Conservation (phyloP, 148 eudicot genomes). For the Pouteria glomerata region DNA sequence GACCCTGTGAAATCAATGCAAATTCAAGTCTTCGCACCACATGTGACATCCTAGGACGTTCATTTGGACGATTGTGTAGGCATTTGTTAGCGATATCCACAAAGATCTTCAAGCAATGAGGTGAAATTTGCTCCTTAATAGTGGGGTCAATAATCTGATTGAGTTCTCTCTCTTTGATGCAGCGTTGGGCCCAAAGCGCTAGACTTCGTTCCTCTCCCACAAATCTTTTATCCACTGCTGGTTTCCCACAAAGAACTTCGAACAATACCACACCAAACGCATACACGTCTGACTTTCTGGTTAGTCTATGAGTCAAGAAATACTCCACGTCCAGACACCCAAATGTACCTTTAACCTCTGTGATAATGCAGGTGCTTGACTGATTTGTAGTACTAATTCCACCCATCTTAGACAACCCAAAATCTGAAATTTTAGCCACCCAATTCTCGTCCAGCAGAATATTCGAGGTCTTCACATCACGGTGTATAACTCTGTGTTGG, state of each 20-base stretch:
- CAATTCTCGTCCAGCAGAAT: slow-evolving; percentile 32
- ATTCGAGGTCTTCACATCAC: slow-evolving; percentile 32
- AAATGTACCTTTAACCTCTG: slow-evolving; percentile 25
- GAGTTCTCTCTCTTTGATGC: slow-evolving; percentile 12
- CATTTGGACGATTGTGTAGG: slow-evolving; percentile 17
- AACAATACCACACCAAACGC: slow-evolving; percentile 35
- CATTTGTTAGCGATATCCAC: slow-evolving; percentile 21
- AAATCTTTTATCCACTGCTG: slow-evolving; percentile 16
- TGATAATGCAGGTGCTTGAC: slow-evolving; percentile 15
- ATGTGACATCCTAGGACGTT: slow-evolving; percentile 32
- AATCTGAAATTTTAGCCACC: slow-evolving; percentile 29
- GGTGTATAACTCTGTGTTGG: slow-evolving; percentile 25
- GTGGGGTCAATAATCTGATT: slow-evolving; percentile 18
- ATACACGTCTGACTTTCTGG: slow-evolving; percentile 22
- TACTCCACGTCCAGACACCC: slow-evolving; percentile 29
- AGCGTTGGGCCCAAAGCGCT: slow-evolving; percentile 20
- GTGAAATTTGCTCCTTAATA: slow-evolving; percentile 16
- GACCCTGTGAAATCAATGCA: slow-evolving; percentile 14
- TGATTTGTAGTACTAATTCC: slow-evolving; percentile 8
- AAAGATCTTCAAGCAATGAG: slow-evolving; percentile 16
- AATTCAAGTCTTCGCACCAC: slow-evolving; percentile 22
- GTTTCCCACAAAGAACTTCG: slow-evolving; percentile 28
- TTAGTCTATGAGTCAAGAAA: slow-evolving; percentile 21
- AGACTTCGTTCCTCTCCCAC: slow-evolving; percentile 25
- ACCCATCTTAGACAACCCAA: slow-evolving; percentile 25